phyloP scores from a whole-genome alignment of 78 protist genomes.

The Monosiga brevicollis region DNA sequence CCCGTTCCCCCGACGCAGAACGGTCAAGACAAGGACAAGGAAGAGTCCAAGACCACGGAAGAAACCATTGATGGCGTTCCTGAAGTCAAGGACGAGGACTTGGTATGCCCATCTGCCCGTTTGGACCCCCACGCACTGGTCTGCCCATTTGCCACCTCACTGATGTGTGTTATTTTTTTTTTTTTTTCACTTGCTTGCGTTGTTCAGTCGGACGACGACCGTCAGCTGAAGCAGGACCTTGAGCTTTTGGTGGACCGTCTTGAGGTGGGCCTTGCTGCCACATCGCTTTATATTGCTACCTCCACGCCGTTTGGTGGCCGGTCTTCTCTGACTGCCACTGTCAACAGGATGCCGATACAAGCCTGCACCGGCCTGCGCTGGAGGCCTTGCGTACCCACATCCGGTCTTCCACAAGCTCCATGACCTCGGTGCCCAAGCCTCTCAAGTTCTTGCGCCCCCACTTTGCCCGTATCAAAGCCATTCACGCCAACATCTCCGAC shows the following conservation, averaged over 20 bases:
- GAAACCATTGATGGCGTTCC: not conserved
- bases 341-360: conserved; percentile 26
- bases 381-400: conserved; percentile 53
- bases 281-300: not conserved
- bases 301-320: not conserved
- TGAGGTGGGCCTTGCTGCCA: not conserved
- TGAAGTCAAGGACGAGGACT: not conserved
- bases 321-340: not conserved
- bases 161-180: not conserved
- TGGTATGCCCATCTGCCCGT: not conserved
- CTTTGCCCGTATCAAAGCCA: conserved; percentile 40
- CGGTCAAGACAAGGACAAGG: not conserved
- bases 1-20: too few species aligned
- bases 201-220: conserved; percentile 59
- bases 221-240: conserved; percentile 50
- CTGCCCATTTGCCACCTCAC: not conserved
- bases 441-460: conserved; percentile 89
- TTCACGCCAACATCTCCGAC: conserved; percentile 4
- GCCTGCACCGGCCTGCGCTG: conserved; percentile 28
- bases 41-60: not conserved
- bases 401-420: conserved; percentile 69
- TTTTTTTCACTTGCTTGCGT: not conserved
- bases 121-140: not conserved
- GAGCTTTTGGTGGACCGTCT: conserved; percentile 46
- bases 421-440: conserved; percentile 97